Evolutionary conservation across 2,329 filamentous ascomycete genomes (phyloP), one percentile per base, ranked within the genome.

Genomic region (Mariannaea sp.): DNA sequence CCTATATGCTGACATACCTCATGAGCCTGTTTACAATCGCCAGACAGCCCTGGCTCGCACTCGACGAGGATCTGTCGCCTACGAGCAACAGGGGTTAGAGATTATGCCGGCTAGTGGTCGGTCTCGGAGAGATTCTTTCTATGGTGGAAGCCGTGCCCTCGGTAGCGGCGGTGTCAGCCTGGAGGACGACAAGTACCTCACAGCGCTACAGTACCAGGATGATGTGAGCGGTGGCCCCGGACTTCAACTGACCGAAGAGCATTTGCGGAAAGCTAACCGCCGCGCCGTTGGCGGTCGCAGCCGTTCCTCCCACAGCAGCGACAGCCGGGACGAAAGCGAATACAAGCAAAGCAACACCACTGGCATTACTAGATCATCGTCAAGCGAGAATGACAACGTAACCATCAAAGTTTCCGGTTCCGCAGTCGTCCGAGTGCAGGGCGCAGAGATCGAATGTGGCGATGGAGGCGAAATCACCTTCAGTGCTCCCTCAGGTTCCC

Each of bases 241-340:
- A 30, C 62, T 79, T 48, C 76, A 77, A 2, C 68, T 87, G 50
- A 87, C 84, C 3, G 79, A 78, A 2, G 83, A 85, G 51, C 72
- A 75, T 10, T 73, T 87, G 20, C 78, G 75, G 58, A 81, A 76
- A 65, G 80, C 75, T 22, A 76, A 70, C 57, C 77, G 75, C 63
- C 69, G 65, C 48, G 76, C 72, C 57, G 77, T 73, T 53, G 76
- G 73, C 6, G 70, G 73, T 17, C 83, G 78, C 72, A 83, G 79
- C 65, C 77, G 77, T 19, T 84, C 80, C 32, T 85, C 77, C 46
- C 78, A 78, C 58, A 85, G 80, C 74, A 84, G 77, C 57, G 78
- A 70, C 17, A 86, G 84, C 65, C 82, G 77, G 36, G 84, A 86
- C 61, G 83, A 86, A 52, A 86, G 83, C 69, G 84, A 86, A 50